Base-by-base conservation (phyloP, 805 yeast species). In the Teunomyces lycoperdinae region DNA sequence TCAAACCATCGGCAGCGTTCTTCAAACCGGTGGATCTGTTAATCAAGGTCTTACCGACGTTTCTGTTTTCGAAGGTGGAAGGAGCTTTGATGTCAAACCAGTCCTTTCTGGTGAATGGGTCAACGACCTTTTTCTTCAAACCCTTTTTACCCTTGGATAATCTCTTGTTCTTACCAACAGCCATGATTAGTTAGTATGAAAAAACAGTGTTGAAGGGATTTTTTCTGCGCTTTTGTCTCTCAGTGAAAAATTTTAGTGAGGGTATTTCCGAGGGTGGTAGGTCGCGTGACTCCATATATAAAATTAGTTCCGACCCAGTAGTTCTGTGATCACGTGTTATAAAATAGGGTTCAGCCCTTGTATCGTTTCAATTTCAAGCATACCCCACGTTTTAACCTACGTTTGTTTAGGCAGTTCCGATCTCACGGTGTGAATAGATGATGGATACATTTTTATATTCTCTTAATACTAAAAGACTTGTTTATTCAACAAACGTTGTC, bases 51-150 rank as follows among this genome's bases (percentile, higher is more conserved):
- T 92, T 91, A 78, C 98, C 98, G 72, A 90, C 97, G 69, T 88
- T 89, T 81, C 97, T 91, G 87, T 89, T 89, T 79, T 91, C 97
- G 70, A 91, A 92, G 67, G 97, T 90, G 68, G 97, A 85, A 71
- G 98, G 98, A 62, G 98, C 98, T 83, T 91, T 90, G 80, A 91
- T 89, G 77, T 88, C 96, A 77, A 81, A 91, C 98, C 98, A 92
- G 69, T 91, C 98, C 81, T 92, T 92, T 79, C 91, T 90, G 85
- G 96, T 83, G 94, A 92, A 92, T 73, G 98, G 98, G 84, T 92
- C 99, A 64, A 90, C 96, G 73, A 88, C 94, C 86, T 86, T 92
- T 96, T 92, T 94, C 96, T 92, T 92, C 77, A 89, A 80, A 72
- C 98, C 97, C 80, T 92, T 92, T 89, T 87, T 86, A 72, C 94